Base-by-base conservation (phyloP, 306 rosid species). In the Acacia melanoxylon region DNA sequence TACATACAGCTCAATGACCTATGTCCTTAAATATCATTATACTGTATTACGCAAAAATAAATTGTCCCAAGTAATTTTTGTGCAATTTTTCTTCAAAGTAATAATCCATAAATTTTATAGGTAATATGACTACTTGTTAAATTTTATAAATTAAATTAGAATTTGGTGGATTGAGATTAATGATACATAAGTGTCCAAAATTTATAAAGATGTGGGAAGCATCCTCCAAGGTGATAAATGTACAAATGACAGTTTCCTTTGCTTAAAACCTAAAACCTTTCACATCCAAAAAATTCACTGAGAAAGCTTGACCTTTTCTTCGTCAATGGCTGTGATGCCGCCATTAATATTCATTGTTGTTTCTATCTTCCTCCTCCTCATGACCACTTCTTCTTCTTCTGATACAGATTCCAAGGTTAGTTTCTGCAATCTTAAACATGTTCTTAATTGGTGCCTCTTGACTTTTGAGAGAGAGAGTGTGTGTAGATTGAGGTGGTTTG, bases 301-400 rank as follows among this genome's bases (percentile, higher is more conserved):
- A 58, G 42, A 29, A 15, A 40, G 16, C 51, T 20, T 69, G 20
- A 68, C 3, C 19, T 9, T 69, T 45, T 46, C 14, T 75, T 48
- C 78, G 59, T 40, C 49, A 49, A 84, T 84, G 84, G 87, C 52
- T 49, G 24, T 56, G 56, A 51, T 67, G 76, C 31, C 74, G 68
- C 20, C 44, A 10, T 49, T 82, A 56, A 8, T 58, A 70, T 37
- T 85, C 49, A 76, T 76, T 67, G 35, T 80, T 58, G 44, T 80
- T 58, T 42, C 81, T 67, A 6, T 80, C 80, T 37, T 87, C 73
- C 25, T 58, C 58, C 11, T 54, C 19, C 25, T 58, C 65, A 9
- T 61, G 8, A 61, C 80, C 61, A 61, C 33, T 48, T 48, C 86
- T 33, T 16, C 67, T 54, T 65, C 71, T 77, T 49, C 86, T 78